These are phyloP conservation scores for Linnemannia schmuckeri DNA, from an alignment of 192 early-diverging fungal species.

Conservation along the genomic window DNA sequence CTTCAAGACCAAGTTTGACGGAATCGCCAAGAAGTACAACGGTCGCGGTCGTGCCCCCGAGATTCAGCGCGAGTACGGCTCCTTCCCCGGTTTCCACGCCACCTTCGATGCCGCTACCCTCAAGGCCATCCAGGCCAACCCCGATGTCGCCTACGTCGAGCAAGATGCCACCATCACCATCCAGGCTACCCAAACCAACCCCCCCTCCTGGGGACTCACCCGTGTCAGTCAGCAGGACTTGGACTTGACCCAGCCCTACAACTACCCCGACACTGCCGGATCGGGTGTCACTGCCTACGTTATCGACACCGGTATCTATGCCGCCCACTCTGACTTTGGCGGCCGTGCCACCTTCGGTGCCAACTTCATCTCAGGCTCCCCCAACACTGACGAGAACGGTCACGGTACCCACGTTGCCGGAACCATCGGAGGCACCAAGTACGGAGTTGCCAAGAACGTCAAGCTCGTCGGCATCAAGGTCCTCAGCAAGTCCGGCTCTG, in stretches of 20 bases:
- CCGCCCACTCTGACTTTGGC: conserved; percentile 60
- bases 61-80: conserved; percentile 63
- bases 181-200: conserved; percentile 17
- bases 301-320: conserved; percentile 52
- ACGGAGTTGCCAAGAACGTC: conserved; percentile 77
- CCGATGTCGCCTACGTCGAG: conserved; percentile 78
- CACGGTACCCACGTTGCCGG: conserved; percentile 67
- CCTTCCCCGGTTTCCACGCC: conserved; percentile 19
- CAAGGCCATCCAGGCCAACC: conserved; percentile 66
- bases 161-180: conserved; percentile 66
- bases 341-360: conserved; percentile 69
- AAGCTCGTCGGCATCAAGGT: conserved; percentile 71
- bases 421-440: conserved; percentile 60
- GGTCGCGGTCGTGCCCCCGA: conserved; percentile 61
- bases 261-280: conserved; percentile 36
- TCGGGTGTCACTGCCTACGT: conserved; percentile 60
- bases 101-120: conserved; percentile 7
- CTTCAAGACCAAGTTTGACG: conserved; percentile 52
- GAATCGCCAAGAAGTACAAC: conserved; percentile 60
- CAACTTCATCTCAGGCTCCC: conserved; percentile 23
- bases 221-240: conserved; percentile 51
- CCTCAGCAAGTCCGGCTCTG: conserved; percentile 65
- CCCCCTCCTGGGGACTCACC: conserved; percentile 61
- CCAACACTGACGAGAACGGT: conserved; percentile 55
- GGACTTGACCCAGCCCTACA: conserved; percentile 28